These are phyloP conservation scores for Cyberlindnera americana DNA, from an alignment of 805 yeast species.

Conservation along the genomic window DNA sequence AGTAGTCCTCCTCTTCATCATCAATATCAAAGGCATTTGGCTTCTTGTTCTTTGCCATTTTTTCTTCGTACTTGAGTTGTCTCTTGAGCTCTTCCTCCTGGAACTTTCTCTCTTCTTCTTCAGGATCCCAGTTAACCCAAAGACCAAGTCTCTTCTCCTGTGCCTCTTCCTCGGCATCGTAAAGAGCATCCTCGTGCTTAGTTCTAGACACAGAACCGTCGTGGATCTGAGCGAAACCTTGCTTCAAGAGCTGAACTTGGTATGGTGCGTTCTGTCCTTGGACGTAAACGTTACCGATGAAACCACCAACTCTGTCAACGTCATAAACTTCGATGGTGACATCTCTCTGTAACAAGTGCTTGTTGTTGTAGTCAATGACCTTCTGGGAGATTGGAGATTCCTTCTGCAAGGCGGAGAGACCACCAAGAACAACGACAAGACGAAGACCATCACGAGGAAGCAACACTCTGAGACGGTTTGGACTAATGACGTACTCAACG, in stretches of 20 bases:
- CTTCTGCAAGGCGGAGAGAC: constrained; percentile 46
- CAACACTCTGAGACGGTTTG: constrained; percentile 60
- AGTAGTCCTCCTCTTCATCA: constrained; percentile 26
- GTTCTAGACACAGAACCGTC: constrained; percentile 60
- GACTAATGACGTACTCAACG: constrained; percentile 70
- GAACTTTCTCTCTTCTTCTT: constrained; percentile 32
- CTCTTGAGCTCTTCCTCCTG: constrained; percentile 25
- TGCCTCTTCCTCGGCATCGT: constrained; percentile 63
- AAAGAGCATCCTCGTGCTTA: constrained; percentile 49
- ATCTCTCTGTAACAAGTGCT: constrained; percentile 64
- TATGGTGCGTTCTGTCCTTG: constrained; percentile 50
- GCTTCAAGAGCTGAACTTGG: constrained; percentile 52
- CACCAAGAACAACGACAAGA: constrained; percentile 72
- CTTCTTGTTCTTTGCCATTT: constrained; percentile 20
- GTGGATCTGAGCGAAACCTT: constrained; percentile 65
- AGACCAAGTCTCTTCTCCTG: constrained; percentile 51
- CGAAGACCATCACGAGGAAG: constrained; percentile 71
- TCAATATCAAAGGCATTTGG: constrained; percentile 26
- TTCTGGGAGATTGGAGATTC: constrained; percentile 39
- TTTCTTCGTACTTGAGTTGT: constrained; percentile 25
- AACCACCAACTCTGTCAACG: constrained; percentile 76
- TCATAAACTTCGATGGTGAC: constrained; percentile 66
- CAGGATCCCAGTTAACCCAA: constrained; percentile 60
- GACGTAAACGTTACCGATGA: constrained; percentile 65
- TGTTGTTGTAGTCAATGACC: constrained; percentile 52